A percentile compares a stretch with the other conserved stretches of the same genome.
Evolutionary conservation across 345 rosid genomes (phyloP).

Genomic region (Hypericum perforatum): DNA sequence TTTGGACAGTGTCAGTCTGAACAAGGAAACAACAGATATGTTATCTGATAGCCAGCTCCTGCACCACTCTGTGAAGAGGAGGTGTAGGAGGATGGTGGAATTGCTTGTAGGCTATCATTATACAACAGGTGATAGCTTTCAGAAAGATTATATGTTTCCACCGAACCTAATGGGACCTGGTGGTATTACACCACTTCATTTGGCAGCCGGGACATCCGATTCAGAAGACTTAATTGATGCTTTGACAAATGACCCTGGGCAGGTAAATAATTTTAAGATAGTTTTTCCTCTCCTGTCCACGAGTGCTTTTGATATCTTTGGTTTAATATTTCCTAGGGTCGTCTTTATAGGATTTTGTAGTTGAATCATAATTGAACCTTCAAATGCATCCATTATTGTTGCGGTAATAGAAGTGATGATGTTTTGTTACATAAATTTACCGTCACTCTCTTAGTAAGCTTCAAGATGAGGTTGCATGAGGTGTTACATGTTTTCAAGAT

Average conservation of each 20-base stretch:
- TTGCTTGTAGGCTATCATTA: slow-evolving; percentile 45
- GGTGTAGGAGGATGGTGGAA: slow-evolving; percentile 54
- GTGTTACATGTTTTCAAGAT: too few relatives aligned
- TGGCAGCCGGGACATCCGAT: slow-evolving; percentile 68
- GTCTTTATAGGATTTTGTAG: not conserved
- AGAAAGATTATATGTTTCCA: slow-evolving; percentile 39
- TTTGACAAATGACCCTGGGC: slow-evolving; percentile 75
- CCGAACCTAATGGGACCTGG: slow-evolving; percentile 63
- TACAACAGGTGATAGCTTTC: slow-evolving; percentile 12
- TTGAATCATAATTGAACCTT: not conserved
- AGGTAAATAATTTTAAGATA: slow-evolving; percentile 32
- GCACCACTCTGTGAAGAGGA: slow-evolving; percentile 68
- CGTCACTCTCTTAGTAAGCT: too few relatives aligned
- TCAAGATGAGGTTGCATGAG: too few relatives aligned
- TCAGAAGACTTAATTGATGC: slow-evolving; percentile 57
- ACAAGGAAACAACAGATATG: slow-evolving; percentile 39
- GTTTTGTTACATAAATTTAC: too few relatives aligned
- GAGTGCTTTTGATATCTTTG: not conserved
- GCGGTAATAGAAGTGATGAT: too few relatives aligned
- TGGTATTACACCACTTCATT: slow-evolving; percentile 73
- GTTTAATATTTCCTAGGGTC: not conserved
- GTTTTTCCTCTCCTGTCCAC: not conserved
- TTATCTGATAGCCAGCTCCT: slow-evolving; percentile 60
- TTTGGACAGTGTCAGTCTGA: slow-evolving; percentile 27
- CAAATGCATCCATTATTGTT: too few relatives aligned